These are phyloP conservation scores for Monosporascus sp. DNA, from an alignment of 2,329 filamentous ascomycete species.

Conservation along the genomic window DNA sequence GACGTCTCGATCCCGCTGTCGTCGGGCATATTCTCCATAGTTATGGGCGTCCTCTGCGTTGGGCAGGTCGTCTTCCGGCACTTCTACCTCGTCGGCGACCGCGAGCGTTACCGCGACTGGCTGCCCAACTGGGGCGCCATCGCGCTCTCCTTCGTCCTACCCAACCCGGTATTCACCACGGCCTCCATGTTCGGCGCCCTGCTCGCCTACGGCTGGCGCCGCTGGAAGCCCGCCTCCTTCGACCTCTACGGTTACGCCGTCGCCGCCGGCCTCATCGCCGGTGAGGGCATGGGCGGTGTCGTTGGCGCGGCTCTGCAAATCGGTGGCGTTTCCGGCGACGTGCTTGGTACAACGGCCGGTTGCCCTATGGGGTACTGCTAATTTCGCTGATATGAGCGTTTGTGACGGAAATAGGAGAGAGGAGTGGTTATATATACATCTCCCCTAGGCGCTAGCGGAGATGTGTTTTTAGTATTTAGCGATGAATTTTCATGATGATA, in stretches of 20 bases:
- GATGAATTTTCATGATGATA: too few species aligned
- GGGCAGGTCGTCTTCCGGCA: conserved; percentile 48
- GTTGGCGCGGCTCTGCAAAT: conserved; percentile 40
- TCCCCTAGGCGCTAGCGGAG: background rate
- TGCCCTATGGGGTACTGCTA: conserved; percentile 27
- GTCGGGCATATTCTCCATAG: conserved; percentile 52
- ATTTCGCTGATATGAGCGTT: conserved; percentile 8
- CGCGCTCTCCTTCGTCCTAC: conserved; percentile 52
- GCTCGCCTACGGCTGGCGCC: conserved; percentile 47
- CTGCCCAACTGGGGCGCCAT: conserved; percentile 60
- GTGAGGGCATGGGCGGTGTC: conserved; percentile 59
- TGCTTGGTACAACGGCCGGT: conserved; percentile 25
- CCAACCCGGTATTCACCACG: conserved; percentile 50
- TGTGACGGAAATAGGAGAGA: background rate
- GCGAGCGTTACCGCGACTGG: conserved; percentile 49
- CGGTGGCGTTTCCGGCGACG: conserved; percentile 25
- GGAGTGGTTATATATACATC: background rate
- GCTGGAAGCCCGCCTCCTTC: conserved; percentile 44
- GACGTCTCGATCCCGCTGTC: conserved; percentile 47
- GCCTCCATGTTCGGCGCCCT: conserved; percentile 54
- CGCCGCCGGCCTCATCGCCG: conserved; percentile 56
- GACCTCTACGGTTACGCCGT: conserved; percentile 56
- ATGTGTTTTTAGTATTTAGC: too few species aligned
- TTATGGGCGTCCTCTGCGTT: conserved; percentile 46
- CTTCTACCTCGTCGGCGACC: conserved; percentile 46